phyloP scores from a whole-genome alignment of 2,329 filamentous ascomycete genomes.

The Aspergillus fumigatus region DNA sequence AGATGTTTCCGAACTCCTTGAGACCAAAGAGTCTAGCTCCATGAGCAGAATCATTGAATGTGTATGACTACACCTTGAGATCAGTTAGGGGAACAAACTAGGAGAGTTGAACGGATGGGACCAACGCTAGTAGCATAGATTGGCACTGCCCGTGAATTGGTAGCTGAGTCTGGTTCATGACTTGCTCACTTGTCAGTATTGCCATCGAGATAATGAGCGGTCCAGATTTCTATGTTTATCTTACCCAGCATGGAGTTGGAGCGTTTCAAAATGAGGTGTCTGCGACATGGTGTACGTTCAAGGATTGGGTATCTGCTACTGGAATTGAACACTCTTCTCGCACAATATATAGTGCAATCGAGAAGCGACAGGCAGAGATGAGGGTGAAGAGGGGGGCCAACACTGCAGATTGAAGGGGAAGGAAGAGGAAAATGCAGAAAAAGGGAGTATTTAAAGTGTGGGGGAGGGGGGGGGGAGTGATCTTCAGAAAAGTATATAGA shows the following conservation, averaged over 20 bases:
- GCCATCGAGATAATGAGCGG: neutral
- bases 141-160: constrained; percentile 84
- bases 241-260: constrained; percentile 81
- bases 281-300: constrained; percentile 28
- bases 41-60: constrained; percentile 94
- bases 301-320: neutral
- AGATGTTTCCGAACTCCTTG: constrained; percentile 97
- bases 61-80: constrained; percentile 60
- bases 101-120: neutral
- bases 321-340: neutral
- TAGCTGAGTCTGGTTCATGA: constrained; percentile 72
- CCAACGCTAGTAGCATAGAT: constrained; percentile 86
- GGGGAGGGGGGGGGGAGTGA: constrained; percentile 6
- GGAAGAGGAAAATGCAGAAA: neutral
- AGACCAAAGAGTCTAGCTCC: constrained; percentile 92
- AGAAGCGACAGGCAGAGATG: neutral
- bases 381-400: neutral
- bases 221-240: constrained; percentile 15
- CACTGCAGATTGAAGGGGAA: neutral
- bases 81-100: neutral
- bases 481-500: neutral
- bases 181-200: constrained; percentile 42
- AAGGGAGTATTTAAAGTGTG: neutral
- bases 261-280: constrained; percentile 66
- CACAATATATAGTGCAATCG: neutral